Percentiles rank a stretch among this genome's conserved stretches.
phyloP scores from a whole-genome alignment of 139 green algal genomes.

The Coelastrella sp. region DNA sequence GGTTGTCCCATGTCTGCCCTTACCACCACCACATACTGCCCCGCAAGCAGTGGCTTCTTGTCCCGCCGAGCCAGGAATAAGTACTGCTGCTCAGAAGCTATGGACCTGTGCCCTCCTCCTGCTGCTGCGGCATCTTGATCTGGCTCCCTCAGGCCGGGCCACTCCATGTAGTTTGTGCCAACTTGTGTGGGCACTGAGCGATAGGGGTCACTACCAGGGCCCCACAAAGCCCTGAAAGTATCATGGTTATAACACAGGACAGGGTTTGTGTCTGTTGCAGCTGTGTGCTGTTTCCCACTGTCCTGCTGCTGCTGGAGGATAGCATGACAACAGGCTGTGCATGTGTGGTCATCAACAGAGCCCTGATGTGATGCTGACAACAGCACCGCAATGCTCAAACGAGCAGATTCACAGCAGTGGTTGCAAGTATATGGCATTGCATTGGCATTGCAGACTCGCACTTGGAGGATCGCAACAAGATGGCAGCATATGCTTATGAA shows the following conservation, averaged over 20 bases:
- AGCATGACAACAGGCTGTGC: background rate
- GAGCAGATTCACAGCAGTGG: background rate
- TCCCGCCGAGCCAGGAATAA: background rate
- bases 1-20: conserved; percentile 39
- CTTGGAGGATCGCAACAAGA: background rate
- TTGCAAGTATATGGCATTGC: background rate
- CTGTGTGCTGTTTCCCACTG: background rate
- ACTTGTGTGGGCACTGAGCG: conserved; percentile 28
- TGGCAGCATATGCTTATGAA: background rate
- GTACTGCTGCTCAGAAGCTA: conserved; percentile 39
- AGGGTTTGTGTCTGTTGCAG: background rate
- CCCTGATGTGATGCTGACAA: no score
- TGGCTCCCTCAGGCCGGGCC: background rate
- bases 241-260: background rate
- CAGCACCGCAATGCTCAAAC: background rate
- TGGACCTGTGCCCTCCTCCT: conserved; percentile 6
- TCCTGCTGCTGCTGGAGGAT: background rate
- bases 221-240: conserved; percentile 34
- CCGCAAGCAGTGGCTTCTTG: background rate
- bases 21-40: conserved; percentile 34
- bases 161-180: conserved; percentile 39
- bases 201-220: conserved; percentile 31
- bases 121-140: conserved; percentile 7
- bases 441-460: background rate
- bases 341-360: background rate